phyloP scores from a whole-genome alignment of 2,329 filamentous ascomycete species.

The Stachybotrys echinatus region DNA sequence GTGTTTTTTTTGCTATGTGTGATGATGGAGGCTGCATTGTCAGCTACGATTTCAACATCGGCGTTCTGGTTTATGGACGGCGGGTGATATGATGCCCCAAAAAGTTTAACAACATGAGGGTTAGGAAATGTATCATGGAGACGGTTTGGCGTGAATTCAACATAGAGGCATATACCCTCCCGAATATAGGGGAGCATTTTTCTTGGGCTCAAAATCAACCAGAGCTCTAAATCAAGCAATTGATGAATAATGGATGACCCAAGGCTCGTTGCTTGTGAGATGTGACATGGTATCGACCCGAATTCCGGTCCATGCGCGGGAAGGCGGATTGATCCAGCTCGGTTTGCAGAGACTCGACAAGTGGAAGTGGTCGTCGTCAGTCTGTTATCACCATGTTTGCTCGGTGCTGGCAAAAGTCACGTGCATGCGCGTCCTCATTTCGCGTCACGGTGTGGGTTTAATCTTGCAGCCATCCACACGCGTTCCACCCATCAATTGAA shows the following conservation, averaged over 20 bases:
- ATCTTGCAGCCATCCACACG: too few species aligned
- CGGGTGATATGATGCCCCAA: constrained; percentile 29
- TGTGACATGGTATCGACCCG: too few species aligned
- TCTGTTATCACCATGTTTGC: too few species aligned
- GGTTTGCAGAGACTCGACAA: too few species aligned
- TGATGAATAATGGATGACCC: constrained; percentile 19
- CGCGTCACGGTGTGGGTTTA: too few species aligned
- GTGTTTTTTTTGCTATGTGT: constrained; percentile 6
- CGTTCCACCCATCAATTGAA: too few species aligned
- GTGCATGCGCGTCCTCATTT: not conserved
- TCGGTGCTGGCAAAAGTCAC: too few species aligned
- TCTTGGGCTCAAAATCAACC: constrained; percentile 19
- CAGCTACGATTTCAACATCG: constrained; percentile 55
- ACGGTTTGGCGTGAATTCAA: constrained; percentile 32
- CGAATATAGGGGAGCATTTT: constrained; percentile 20
- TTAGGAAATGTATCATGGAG: constrained; percentile 16
- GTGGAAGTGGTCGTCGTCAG: too few species aligned
- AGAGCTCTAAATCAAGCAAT: constrained; percentile 8
- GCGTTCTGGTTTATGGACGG: constrained; percentile 35
- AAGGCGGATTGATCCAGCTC: too few species aligned
- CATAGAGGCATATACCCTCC: constrained; percentile 31
- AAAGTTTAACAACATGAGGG: constrained; percentile 28
- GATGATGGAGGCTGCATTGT: constrained; percentile 27
- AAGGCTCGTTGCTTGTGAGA: too few species aligned
- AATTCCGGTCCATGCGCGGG: too few species aligned